Evolutionary conservation across 2,329 filamentous ascomycete species (phyloP).

Genomic region (Nigrospora osmanthi): DNA sequence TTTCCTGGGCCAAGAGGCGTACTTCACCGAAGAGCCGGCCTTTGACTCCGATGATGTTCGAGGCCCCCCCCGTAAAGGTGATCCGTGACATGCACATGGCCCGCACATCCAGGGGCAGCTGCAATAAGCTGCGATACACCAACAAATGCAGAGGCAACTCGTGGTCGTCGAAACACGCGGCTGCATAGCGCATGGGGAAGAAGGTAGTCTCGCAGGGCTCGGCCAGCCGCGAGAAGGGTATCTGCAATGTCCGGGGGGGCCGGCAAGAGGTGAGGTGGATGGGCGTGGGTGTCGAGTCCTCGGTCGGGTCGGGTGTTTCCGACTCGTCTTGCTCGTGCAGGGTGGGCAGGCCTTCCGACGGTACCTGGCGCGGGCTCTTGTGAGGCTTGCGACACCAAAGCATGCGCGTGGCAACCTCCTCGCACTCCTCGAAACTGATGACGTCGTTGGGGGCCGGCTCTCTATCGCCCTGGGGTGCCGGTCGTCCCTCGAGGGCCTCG

Average conservation of each 20-base stretch:
- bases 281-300: conserved; percentile 27
- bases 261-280: conserved; percentile 38
- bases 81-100: conserved; percentile 84
- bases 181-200: conserved; percentile 49
- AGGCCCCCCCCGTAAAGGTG: conserved; percentile 75
- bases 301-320: conserved; percentile 16
- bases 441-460: conserved; percentile 18
- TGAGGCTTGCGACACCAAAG: conserved; percentile 62
- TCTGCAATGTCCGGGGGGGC: conserved; percentile 46
- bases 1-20: conserved; percentile 51
- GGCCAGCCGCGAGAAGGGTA: conserved; percentile 65
- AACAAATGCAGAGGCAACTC: conserved; percentile 73
- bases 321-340: conserved; percentile 49
- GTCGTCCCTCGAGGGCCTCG: conserved; percentile 26
- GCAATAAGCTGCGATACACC: conserved; percentile 67
- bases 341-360: conserved; percentile 34
- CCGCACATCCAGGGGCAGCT: conserved; percentile 73
- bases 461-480: conserved; percentile 15
- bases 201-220: conserved; percentile 70
- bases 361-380: conserved; percentile 15
- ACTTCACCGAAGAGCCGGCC: conserved; percentile 71
- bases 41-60: conserved; percentile 72
- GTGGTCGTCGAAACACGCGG: conserved; percentile 70
- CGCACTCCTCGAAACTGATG: conserved; percentile 69
- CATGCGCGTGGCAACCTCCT: conserved; percentile 68